phyloP scores from a whole-genome alignment of 2,329 filamentous ascomycete species.

The Phaeoacremonium minimum region DNA sequence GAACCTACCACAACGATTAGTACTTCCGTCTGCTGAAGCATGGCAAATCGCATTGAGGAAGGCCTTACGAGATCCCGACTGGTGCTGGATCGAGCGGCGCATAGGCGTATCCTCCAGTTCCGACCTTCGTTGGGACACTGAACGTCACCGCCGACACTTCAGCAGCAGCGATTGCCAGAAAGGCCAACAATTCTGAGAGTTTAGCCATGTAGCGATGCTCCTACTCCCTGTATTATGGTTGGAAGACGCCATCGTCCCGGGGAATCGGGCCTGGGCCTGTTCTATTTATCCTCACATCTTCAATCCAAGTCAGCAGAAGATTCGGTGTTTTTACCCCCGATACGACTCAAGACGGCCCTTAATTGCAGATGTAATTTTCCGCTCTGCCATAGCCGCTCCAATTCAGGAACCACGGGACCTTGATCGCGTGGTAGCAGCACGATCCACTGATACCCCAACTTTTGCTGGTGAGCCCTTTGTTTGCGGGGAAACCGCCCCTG shows the following conservation, averaged over 20 bases:
- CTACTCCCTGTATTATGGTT: background rate
- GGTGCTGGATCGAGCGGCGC: slow-evolving; percentile 8
- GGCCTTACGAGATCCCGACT: slow-evolving; percentile 9
- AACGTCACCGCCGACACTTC: slow-evolving; percentile 7
- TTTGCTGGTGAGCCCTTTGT: no score
- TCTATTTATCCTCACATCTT: background rate
- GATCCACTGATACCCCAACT: no score
- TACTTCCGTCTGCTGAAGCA: background rate
- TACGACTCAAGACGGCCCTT: slow-evolving; percentile 3
- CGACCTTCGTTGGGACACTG: slow-evolving; percentile 5
- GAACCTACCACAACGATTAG: slow-evolving; percentile 31
- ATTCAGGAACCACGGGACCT: no score
- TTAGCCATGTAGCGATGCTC: slow-evolving; percentile 1
- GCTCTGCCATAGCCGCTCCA: no score
- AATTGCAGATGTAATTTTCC: no score
- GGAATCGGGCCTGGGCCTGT: no score
- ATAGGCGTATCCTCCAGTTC: slow-evolving; percentile 4
- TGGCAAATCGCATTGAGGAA: background rate
- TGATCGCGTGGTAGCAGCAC: no score
- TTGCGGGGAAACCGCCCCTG: no score
- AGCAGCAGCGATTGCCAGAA: slow-evolving; percentile 1
- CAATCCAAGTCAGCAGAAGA: background rate
- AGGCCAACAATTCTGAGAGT: background rate
- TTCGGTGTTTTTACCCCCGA: slow-evolving; percentile 3
- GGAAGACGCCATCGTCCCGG: background rate